Percentiles rank a stretch among this genome's conserved stretches.
Evolutionary conservation across 2,329 filamentous ascomycete species (phyloP).

Genomic region (Emergomyces africanus): DNA sequence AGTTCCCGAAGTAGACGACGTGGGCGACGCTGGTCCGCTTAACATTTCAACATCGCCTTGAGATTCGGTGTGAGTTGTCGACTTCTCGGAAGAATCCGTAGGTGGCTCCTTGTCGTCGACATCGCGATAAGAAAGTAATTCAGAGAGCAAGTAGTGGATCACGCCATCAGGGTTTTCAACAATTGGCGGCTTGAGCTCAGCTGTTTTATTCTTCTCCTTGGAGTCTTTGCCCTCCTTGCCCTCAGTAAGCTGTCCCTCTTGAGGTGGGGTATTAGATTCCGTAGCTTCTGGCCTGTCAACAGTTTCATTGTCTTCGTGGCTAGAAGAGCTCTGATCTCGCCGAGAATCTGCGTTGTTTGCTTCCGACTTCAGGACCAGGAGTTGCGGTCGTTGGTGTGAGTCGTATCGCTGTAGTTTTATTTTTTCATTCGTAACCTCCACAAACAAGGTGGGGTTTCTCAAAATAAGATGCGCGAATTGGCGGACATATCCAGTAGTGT

Average conservation of each 20-base stretch:
- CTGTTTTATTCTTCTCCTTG: constrained; percentile 39
- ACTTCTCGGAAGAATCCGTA: constrained; percentile 4
- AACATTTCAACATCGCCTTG: constrained; percentile 40
- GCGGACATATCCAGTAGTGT: constrained; percentile 61
- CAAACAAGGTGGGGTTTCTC: constrained; percentile 71
- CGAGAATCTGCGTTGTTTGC: constrained; percentile 17
- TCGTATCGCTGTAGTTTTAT: constrained; percentile 59
- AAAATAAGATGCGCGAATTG: constrained; percentile 67
- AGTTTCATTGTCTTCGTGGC: constrained; percentile 14
- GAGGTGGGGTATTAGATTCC: constrained; percentile 9
- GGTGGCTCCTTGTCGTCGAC: constrained; percentile 67
- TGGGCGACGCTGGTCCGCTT: constrained; percentile 24
- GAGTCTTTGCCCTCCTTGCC: constrained; percentile 6
- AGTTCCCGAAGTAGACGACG: constrained; percentile 18
- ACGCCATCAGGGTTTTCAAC: constrained; percentile 92
- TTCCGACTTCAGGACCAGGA: constrained; percentile 40
- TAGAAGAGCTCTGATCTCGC: not conserved
- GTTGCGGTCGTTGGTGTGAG: constrained; percentile 39
- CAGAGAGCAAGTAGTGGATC: constrained; percentile 85
- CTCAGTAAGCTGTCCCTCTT: constrained; percentile 7
- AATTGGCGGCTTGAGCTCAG: constrained; percentile 66
- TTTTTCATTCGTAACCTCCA: constrained; percentile 76
- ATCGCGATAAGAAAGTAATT: constrained; percentile 82
- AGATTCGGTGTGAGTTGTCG: constrained; percentile 19
- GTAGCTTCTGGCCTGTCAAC: constrained; percentile 22